Base-by-base conservation (phyloP, 805 yeast species). In the Spathaspora passalidarum region DNA sequence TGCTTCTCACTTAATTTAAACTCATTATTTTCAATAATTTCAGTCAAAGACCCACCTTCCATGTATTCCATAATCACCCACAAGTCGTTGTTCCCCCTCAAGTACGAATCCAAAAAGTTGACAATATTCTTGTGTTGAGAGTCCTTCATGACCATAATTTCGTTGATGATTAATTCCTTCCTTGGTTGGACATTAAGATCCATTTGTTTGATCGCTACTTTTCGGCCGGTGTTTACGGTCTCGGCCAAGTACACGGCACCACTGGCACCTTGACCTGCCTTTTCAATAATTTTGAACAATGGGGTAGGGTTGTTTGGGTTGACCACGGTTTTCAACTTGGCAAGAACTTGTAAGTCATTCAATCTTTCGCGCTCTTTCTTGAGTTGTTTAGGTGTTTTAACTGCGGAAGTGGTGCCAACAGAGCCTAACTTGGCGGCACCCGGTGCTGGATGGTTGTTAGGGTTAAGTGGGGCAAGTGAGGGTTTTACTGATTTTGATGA, bases 31-130 rank as follows among this genome's bases (percentile, higher is more conserved):
- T 90, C 96, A 59, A 95, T 91, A 35, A 95, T 88, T 68, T 94
- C 99, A 0, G 98, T 94, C 55, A 94, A 72, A 4, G 97, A 87
- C 1, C 99, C 99, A 45, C 99, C 99, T 69, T 95, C 97, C 99
- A 94, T 94, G 63, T 83, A 95, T 66, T 94, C 99, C 99, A 94
- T 94, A 25, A 95, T 87, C n/a, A 94, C 99, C 97, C 98, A 92
- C 49, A 94, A 73, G 59, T 94, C 97, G 48, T 80, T 77, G 41
- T 76, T 73, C 3, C 89, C 88, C 45, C 90, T 77, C 51, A 92
- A 69, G 59, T 88, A 95, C 1, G 97, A 89, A 60, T 92, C 98
- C 49, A 94, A 68, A 66, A 88, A 94, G 63, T 92, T 94, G 48
- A 94, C 99, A 66, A 94, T 94, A 62, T 94, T 94, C 50, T 86